A percentile compares a stretch with the other conserved stretches of the same genome.
These are phyloP conservation scores for Ophiognomonia clavigignenti-juglandacearum DNA, from an alignment of 2,329 filamentous ascomycete species.

Conservation along the genomic window DNA sequence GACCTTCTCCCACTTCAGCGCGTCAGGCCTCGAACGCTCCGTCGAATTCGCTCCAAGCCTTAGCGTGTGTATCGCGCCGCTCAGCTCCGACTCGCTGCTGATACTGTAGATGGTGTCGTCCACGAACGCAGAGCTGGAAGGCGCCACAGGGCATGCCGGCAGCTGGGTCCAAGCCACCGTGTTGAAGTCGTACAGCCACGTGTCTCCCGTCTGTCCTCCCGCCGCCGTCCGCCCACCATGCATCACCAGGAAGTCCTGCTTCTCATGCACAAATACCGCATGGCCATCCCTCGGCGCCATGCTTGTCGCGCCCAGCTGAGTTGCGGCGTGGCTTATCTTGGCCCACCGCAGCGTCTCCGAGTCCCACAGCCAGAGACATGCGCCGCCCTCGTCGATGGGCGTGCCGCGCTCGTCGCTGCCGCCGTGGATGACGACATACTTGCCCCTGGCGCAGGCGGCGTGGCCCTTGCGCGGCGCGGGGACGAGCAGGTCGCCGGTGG, in stretches of 20 bases:
- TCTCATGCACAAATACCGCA: constrained; percentile 31
- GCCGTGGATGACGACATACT: constrained; percentile 30
- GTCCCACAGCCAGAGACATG: constrained; percentile 34
- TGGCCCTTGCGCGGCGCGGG: constrained; percentile 30
- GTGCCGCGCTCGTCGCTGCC: constrained; percentile 26
- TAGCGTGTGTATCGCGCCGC: constrained; percentile 31
- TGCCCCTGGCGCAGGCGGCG: constrained; percentile 30
- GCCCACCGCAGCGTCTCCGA: constrained; percentile 30
- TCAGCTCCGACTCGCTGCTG: constrained; percentile 28
- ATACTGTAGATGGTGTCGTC: constrained; percentile 42
- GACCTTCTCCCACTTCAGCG: constrained; percentile 31
- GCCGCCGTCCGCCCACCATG: constrained; percentile 37
- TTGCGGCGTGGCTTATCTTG: constrained; percentile 24
- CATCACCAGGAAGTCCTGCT: constrained; percentile 46
- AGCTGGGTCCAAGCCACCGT: constrained; percentile 45
- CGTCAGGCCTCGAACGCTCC: constrained; percentile 25
- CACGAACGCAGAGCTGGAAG: constrained; percentile 37
- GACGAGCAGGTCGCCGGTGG: constrained; percentile 23
- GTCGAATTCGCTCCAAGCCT: constrained; percentile 25
- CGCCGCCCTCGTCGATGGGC: constrained; percentile 26
- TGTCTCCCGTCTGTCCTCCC: constrained; percentile 32
- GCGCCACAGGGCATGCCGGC: constrained; percentile 34
- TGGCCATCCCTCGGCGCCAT: constrained; percentile 28
- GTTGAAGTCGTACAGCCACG: constrained; percentile 45
- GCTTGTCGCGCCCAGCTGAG: constrained; percentile 26